These are phyloP conservation scores for Saccharomyces mikatae DNA, from an alignment of 805 yeast genomes.

Conservation along the genomic window DNA sequence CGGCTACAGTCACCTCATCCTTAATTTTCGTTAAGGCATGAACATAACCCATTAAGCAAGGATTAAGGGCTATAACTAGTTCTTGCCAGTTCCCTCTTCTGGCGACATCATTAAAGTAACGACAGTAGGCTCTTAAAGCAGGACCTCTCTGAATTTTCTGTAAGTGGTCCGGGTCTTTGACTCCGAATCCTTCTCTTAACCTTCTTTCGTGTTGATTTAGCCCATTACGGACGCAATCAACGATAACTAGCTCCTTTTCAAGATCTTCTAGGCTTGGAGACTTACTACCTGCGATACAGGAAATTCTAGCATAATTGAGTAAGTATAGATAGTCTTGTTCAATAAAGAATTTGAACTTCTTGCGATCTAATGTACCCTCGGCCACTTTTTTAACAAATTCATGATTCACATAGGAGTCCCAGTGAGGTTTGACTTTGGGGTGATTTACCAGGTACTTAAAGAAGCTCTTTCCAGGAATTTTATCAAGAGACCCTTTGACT, in stretches of 20 bases:
- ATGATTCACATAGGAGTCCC: slow-evolving; percentile 56
- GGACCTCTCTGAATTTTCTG: slow-evolving; percentile 40
- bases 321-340: slow-evolving; percentile 62
- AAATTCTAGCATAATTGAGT: slow-evolving; percentile 56
- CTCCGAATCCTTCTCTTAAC: slow-evolving; percentile 33
- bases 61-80: slow-evolving; percentile 60
- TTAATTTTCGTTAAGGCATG: slow-evolving; percentile 40
- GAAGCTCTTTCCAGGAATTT: slow-evolving; percentile 17
- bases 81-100: slow-evolving; percentile 52
- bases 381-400: slow-evolving; percentile 52
- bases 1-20: slow-evolving; percentile 25
- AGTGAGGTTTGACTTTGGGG: slow-evolving; percentile 44
- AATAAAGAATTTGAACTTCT: slow-evolving; percentile 44
- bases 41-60: slow-evolving; percentile 68
- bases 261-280: slow-evolving; percentile 49
- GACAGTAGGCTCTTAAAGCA: slow-evolving; percentile 54
- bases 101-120: slow-evolving; percentile 50
- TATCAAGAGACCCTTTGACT: neutral
- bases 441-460: slow-evolving; percentile 47
- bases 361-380: slow-evolving; percentile 39
- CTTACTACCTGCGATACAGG: slow-evolving; percentile 52
- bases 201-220: slow-evolving; percentile 48
- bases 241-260: slow-evolving; percentile 42
- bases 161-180: slow-evolving; percentile 39
- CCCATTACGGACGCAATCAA: slow-evolving; percentile 47